phyloP scores from a whole-genome alignment of 352 stramenopile species.

The Globisporangium sylvaticum region DNA sequence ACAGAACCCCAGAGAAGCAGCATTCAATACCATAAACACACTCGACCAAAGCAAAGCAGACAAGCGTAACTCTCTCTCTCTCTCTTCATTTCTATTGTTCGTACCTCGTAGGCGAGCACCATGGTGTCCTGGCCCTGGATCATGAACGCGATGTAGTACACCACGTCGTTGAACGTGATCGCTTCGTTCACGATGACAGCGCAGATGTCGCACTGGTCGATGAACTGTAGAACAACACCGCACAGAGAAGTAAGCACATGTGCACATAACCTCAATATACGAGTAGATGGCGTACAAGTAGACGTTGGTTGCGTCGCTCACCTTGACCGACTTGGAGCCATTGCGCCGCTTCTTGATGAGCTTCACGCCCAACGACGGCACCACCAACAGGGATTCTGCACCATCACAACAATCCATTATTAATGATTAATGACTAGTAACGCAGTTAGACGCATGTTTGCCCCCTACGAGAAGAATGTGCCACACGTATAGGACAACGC shows the following conservation, averaged over 20 bases:
- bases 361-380: conserved; percentile 71
- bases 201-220: conserved; percentile 43
- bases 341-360: conserved; percentile 55
- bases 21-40: conserved; percentile 6
- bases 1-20: not conserved
- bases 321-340: conserved; percentile 28
- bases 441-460: no score
- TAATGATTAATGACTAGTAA: no score
- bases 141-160: conserved; percentile 83
- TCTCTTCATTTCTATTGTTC: not conserved
- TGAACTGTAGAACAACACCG: conserved; percentile 22
- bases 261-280: no score
- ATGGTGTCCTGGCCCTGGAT: conserved; percentile 60
- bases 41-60: not conserved
- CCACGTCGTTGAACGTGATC: conserved; percentile 73
- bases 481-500: not conserved
- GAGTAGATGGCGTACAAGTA: not conserved
- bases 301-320: conserved; percentile 6
- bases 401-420: not conserved
- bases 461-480: not conserved
- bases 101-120: conserved; percentile 76
- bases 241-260: not conserved
- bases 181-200: conserved; percentile 80
- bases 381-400: conserved; percentile 71
- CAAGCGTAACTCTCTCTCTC: no score